Evolutionary conservation across 2,329 filamentous ascomycete species (phyloP).

Genomic region (Fonsecaea erecta): DNA sequence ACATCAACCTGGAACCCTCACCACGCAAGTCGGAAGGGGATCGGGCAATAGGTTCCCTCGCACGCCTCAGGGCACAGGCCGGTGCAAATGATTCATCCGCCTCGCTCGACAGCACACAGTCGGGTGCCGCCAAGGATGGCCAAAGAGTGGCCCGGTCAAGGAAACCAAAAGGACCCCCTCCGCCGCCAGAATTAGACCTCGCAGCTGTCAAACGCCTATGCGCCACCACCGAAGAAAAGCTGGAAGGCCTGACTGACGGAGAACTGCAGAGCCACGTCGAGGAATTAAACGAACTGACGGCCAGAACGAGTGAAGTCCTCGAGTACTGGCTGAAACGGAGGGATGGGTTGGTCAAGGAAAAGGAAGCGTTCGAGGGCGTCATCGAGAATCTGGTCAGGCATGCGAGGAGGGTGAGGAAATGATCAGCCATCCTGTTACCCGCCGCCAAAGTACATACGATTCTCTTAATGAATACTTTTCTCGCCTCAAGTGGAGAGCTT

Average conservation of each 20-base stretch:
- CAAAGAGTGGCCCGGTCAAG: constrained; percentile 44
- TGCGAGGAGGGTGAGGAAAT: constrained; percentile 78
- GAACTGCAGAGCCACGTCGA: constrained; percentile 75
- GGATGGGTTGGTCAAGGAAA: constrained; percentile 85
- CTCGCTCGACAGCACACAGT: constrained; percentile 41
- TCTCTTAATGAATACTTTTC: neutral
- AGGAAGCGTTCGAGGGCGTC: constrained; percentile 92
- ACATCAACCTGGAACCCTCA: constrained; percentile 64
- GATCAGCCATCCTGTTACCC: neutral
- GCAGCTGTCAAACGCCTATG: constrained; percentile 78
- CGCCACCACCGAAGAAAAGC: constrained; percentile 79
- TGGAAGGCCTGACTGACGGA: constrained; percentile 75
- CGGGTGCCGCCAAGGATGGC: constrained; percentile 35
- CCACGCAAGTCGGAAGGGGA: constrained; percentile 62
- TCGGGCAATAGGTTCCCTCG: constrained; percentile 50
- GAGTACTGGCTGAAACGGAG: constrained; percentile 87
- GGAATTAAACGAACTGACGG: constrained; percentile 70
- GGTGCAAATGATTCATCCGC: constrained; percentile 41
- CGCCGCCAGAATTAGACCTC: constrained; percentile 76
- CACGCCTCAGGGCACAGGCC: constrained; percentile 42
- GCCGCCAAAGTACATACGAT: neutral
- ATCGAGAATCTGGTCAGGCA: constrained; percentile 97
- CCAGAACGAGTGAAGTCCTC: constrained; percentile 74
- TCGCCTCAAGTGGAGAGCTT: neutral
- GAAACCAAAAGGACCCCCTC: constrained; percentile 55